Conservation (phyloP, 202 grass and related monocot genomes). For the Cymbopogon flexuosus region DNA sequence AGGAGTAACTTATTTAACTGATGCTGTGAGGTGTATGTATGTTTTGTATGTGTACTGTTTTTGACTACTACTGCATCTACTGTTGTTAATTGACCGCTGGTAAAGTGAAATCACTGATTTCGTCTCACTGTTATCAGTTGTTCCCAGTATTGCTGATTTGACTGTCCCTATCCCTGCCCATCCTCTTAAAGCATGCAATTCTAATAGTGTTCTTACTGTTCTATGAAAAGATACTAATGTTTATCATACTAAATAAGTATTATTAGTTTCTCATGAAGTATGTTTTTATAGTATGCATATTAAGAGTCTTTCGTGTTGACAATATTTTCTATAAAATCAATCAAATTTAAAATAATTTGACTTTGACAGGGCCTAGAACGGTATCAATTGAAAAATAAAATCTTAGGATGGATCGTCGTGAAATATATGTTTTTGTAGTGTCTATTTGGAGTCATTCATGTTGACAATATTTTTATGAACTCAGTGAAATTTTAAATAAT, state of each 20-base stretch:
- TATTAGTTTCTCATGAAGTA: not conserved
- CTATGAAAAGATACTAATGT: not conserved
- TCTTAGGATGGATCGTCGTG: not conserved
- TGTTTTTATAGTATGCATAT: not conserved
- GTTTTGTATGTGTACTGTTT: slow-evolving; percentile 27
- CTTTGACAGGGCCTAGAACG: not conserved
- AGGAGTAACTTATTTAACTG: slow-evolving; percentile 37
- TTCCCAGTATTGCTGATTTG: not conserved
- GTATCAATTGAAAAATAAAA: not conserved
- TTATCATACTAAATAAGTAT: not conserved
- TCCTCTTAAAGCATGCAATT: not conserved
- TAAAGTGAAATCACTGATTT: not conserved
- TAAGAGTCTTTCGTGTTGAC: not conserved
- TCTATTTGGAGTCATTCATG: not conserved
- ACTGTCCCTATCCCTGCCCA: not conserved
- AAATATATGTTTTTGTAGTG: not conserved
- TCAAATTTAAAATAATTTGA: not conserved
- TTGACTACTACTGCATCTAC: slow-evolving; percentile 16
- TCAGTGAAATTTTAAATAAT: not conserved
- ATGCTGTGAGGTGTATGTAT: slow-evolving; percentile 21
- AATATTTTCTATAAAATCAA: not conserved
- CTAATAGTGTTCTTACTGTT: not conserved
- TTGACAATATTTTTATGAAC: not conserved
- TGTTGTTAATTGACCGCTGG: slow-evolving; percentile 11
- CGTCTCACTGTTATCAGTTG: not conserved